These are phyloP conservation scores for Penicillium frequentans DNA, from an alignment of 2,329 filamentous ascomycete genomes.

Conservation along the genomic window DNA sequence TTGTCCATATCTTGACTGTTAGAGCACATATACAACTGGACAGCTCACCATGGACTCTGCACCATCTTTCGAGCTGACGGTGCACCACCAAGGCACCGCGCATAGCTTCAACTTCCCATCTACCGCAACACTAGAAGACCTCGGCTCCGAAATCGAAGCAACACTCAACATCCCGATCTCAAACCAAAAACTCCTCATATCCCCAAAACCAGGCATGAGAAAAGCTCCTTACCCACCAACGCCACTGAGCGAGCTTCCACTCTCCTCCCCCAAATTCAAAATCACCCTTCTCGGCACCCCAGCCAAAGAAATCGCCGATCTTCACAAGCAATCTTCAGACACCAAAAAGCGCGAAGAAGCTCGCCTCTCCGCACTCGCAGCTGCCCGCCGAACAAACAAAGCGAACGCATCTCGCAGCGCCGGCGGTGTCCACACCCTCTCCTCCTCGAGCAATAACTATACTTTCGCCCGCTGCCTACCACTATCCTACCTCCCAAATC, in stretches of 20 bases:
- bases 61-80: constrained; percentile 42
- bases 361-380: constrained; percentile 27
- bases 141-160: constrained; percentile 35
- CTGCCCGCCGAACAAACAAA: constrained; percentile 15
- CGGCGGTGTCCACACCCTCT: constrained; percentile 32
- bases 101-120: constrained; percentile 50
- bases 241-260: constrained; percentile 33
- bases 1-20: not conserved
- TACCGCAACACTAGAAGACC: constrained; percentile 52
- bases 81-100: constrained; percentile 57
- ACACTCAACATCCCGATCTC: constrained; percentile 39
- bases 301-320: constrained; percentile 40
- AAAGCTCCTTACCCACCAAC: constrained; percentile 46
- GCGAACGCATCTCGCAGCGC: constrained; percentile 6
- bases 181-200: constrained; percentile 48
- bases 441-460: constrained; percentile 63
- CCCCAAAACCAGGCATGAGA: constrained; percentile 48
- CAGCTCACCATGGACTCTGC: constrained; percentile 8
- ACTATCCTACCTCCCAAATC: constrained; percentile 73
- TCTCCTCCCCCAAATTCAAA: constrained; percentile 42
- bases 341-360: constrained; percentile 30
- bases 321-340: constrained; percentile 38
- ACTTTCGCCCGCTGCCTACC: constrained; percentile 79
- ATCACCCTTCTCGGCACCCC: constrained; percentile 49
- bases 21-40: not conserved